These are phyloP conservation scores for Podaxis sp. DNA, from an alignment of 768 basidiomycete species.

Conservation along the genomic window DNA sequence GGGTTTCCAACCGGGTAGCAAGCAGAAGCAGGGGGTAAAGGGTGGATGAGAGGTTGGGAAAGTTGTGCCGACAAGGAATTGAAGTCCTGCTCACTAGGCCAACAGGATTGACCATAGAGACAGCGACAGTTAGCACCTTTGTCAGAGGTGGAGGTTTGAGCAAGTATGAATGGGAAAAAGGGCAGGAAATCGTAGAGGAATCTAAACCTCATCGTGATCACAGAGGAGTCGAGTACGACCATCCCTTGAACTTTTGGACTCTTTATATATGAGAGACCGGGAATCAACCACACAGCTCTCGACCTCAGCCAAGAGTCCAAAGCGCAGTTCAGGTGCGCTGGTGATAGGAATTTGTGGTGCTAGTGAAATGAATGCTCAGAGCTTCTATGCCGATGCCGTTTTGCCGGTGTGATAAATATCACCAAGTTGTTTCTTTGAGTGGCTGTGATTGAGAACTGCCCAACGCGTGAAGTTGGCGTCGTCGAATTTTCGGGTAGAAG, in stretches of 20 bases:
- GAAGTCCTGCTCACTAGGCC: conserved; percentile 37
- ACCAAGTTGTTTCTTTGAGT: not conserved
- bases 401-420: not conserved
- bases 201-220: not conserved
- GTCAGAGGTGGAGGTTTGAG: not conserved
- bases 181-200: not conserved
- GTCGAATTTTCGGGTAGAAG: too few species aligned
- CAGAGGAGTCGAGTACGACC: not conserved
- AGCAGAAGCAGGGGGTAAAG: conserved; percentile 24
- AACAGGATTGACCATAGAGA: conserved; percentile 39
- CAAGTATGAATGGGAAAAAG: not conserved
- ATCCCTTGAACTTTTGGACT: not conserved
- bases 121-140: conserved; percentile 31
- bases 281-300: not conserved
- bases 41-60: conserved; percentile 41
- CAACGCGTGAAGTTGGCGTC: not conserved
- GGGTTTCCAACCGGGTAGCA: conserved; percentile 39
- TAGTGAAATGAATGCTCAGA: not conserved
- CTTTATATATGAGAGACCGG: not conserved
- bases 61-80: conserved; percentile 24
- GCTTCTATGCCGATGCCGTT: not conserved
- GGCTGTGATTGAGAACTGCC: not conserved
- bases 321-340: not conserved
- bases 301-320: not conserved
- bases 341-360: not conserved